A percentile compares a stretch with the other conserved stretches of the same genome.
Conservation (phyloP, 1,284 basidiomycete genomes). For the Ganoderma sinense region DNA sequence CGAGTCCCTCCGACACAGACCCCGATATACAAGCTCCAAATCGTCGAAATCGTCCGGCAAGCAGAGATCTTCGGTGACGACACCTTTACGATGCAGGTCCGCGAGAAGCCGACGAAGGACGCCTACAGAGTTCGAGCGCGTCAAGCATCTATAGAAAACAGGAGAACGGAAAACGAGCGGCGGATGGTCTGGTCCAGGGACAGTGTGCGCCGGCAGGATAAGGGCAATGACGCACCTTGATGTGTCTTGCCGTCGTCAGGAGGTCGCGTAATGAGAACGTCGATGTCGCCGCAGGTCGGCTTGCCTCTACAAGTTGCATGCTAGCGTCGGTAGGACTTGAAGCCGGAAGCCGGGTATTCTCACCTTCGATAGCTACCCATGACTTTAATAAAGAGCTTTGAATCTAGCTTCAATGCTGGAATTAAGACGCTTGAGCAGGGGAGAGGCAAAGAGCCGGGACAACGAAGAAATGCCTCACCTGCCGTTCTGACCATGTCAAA, state of each 20-base stretch:
- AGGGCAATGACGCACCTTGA: slow-evolving; percentile 51
- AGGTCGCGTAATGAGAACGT: slow-evolving; percentile 85
- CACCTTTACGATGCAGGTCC: slow-evolving; percentile 60
- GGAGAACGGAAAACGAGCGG: background rate
- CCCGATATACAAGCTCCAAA: slow-evolving; percentile 83
- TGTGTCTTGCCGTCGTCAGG: slow-evolving; percentile 78
- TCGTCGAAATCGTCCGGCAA: slow-evolving; percentile 70
- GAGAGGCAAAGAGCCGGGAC: background rate
- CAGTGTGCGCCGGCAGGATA: background rate
- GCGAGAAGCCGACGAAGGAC: slow-evolving; percentile 64
- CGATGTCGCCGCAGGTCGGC: slow-evolving; percentile 86
- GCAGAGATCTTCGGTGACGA: slow-evolving; percentile 83
- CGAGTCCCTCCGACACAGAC: slow-evolving; percentile 63
- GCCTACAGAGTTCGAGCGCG: slow-evolving; percentile 46
- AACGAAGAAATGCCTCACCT: slow-evolving; percentile 49
- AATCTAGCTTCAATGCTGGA: slow-evolving; percentile 74
- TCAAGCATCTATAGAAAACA: background rate
- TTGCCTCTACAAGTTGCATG: slow-evolving; percentile 61
- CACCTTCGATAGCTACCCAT: slow-evolving; percentile 92
- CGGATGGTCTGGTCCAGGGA: background rate
- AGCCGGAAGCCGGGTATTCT: slow-evolving; percentile 7
- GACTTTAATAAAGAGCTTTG: slow-evolving; percentile 77
- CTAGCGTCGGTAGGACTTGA: slow-evolving; percentile 11
- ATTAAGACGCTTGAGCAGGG: background rate
- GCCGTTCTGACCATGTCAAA: slow-evolving; percentile 76